Evolutionary conservation across 1,284 basidiomycete species (phyloP).

Genomic region (Agaricales sp.): DNA sequence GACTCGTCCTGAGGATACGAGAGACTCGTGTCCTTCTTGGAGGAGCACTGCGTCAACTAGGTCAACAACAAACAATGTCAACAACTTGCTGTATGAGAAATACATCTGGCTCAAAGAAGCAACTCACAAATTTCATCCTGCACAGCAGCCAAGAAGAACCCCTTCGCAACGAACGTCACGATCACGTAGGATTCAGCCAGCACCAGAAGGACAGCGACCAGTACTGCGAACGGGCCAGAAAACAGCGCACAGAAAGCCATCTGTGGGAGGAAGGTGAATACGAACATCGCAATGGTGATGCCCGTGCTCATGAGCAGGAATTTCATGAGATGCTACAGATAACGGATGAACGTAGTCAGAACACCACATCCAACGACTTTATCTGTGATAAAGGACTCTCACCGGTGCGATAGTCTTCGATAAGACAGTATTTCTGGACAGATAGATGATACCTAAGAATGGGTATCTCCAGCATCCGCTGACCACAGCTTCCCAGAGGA

Average conservation of each 20-base stretch:
- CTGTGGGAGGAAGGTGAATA: constrained; percentile 62
- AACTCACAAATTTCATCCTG: constrained; percentile 26
- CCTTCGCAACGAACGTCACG: constrained; percentile 34
- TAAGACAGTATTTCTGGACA: constrained; percentile 22
- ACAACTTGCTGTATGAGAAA: no score
- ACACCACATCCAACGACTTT: no score
- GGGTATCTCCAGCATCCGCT: constrained; percentile 27
- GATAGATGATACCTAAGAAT: constrained; percentile 24
- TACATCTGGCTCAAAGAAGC: constrained; percentile 14
- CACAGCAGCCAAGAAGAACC: constrained; percentile 35
- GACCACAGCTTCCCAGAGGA: constrained; percentile 7
- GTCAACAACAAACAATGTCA: no score
- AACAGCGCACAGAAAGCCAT: constrained; percentile 54
- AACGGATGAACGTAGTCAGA: no score
- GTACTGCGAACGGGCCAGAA: constrained; percentile 44
- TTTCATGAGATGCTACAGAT: constrained; percentile 24
- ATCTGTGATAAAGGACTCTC: background rate
- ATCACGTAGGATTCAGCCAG: constrained; percentile 29
- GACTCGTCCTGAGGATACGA: constrained; percentile 29
- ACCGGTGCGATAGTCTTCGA: constrained; percentile 28
- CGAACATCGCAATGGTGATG: constrained; percentile 40
- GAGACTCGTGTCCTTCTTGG: constrained; percentile 27
- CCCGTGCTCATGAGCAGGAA: constrained; percentile 26
- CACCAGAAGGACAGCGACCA: constrained; percentile 26
- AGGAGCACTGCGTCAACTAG: constrained; percentile 34